phyloP scores from a whole-genome alignment of 2,329 filamentous ascomycete species.

The Aspergillus glaucus region DNA sequence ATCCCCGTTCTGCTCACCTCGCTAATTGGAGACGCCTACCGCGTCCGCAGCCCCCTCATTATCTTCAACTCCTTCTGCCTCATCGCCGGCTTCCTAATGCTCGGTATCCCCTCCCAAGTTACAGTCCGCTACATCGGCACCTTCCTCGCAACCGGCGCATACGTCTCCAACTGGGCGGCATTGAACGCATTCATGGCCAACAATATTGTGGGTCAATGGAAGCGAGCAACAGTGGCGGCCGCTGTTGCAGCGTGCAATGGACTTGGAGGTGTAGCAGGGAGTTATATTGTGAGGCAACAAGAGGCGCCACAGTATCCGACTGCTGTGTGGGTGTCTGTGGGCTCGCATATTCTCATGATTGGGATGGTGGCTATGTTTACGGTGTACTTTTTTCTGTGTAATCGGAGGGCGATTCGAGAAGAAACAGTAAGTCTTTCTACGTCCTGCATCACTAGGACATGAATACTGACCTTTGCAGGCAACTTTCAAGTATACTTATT shows the following conservation, averaged over 20 bases:
- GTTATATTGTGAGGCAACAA: constrained; percentile 56
- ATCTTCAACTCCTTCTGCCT: constrained; percentile 58
- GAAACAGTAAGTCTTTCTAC: constrained; percentile 15
- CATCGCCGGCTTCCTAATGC: constrained; percentile 59
- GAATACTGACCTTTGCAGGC: constrained; percentile 11
- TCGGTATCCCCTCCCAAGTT: constrained; percentile 55
- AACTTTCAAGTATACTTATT: constrained; percentile 32
- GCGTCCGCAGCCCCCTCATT: constrained; percentile 58
- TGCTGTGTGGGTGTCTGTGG: constrained; percentile 62
- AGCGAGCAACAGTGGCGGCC: constrained; percentile 56
- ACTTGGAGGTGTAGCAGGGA: constrained; percentile 59
- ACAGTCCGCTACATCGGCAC: constrained; percentile 59
- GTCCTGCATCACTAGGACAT: no score
- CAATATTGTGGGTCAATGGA: constrained; percentile 60
- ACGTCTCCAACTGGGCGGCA: constrained; percentile 64
- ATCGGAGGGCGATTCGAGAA: constrained; percentile 43
- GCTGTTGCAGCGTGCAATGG: constrained; percentile 57
- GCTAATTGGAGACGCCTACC: constrained; percentile 54
- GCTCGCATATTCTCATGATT: constrained; percentile 56
- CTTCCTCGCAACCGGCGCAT: constrained; percentile 61
- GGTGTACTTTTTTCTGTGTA: constrained; percentile 46
- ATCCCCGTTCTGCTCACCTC: constrained; percentile 60
- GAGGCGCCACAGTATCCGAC: constrained; percentile 60
- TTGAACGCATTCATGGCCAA: constrained; percentile 59
- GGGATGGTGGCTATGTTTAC: constrained; percentile 48